Conservation (phyloP, 2,329 filamentous ascomycete genomes). For the Aspergillus flavus region DNA sequence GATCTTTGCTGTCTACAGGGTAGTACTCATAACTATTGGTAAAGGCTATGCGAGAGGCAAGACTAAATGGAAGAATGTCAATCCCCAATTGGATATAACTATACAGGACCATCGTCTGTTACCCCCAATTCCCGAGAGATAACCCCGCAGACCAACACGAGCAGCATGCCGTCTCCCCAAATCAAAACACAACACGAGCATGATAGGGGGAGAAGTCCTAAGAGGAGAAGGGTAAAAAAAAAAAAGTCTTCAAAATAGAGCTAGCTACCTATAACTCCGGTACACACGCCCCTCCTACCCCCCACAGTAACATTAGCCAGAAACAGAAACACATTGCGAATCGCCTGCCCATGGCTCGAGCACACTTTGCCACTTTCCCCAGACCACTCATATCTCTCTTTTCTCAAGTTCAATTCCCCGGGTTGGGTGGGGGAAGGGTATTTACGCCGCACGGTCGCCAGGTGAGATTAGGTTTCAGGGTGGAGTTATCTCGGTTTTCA, state of each 20-base stretch:
- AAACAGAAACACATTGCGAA: not conserved
- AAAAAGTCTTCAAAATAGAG: not conserved
- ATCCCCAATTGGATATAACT: no score
- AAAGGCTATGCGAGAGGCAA: not conserved
- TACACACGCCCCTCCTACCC: not conserved
- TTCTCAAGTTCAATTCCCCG: not conserved
- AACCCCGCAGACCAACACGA: no score
- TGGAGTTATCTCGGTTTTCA: not conserved
- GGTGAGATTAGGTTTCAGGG: not conserved
- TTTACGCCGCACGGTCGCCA: not conserved
- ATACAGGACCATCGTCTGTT: no score
- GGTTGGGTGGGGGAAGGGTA: not conserved
- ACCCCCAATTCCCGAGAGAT: no score
- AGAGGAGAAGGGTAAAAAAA: not conserved
- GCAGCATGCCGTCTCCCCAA: not conserved
- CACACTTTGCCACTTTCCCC: slow-evolving; percentile 1
- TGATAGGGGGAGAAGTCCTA: no score
- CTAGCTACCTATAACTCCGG: not conserved
- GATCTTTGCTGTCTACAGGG: not conserved
- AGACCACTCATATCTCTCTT: not conserved
- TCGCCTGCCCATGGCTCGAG: not conserved
- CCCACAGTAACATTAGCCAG: not conserved
- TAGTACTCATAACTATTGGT: not conserved
- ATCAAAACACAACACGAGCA: not conserved
- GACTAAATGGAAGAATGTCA: not conserved